Evolutionary conservation across 805 yeast genomes (phyloP).

Genomic region (Lipomyces sp.): DNA sequence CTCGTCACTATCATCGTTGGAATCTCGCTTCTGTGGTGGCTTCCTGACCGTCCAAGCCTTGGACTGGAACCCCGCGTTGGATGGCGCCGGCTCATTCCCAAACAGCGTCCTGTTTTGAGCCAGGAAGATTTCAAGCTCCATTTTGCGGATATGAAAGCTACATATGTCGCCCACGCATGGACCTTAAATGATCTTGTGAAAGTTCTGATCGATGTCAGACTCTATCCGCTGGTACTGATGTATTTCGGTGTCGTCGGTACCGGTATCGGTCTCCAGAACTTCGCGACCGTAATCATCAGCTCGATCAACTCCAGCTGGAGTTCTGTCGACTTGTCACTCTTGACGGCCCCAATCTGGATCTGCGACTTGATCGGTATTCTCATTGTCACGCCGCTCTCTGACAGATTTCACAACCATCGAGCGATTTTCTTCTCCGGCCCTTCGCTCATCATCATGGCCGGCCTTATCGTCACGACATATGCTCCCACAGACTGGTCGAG

Average conservation of each 20-base stretch:
- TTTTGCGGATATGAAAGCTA: slow-evolving; percentile 41
- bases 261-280: slow-evolving; percentile 85
- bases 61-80: slow-evolving; percentile 32
- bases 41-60: slow-evolving; percentile 72
- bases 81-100: slow-evolving; percentile 34
- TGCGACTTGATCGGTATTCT: slow-evolving; percentile 79
- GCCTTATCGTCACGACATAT: slow-evolving; percentile 75
- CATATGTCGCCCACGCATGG: slow-evolving; percentile 53
- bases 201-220: slow-evolving; percentile 64
- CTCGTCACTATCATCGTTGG: slow-evolving; percentile 68
- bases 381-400: slow-evolving; percentile 79
- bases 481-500: slow-evolving; percentile 75
- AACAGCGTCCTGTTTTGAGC: slow-evolving; percentile 53
- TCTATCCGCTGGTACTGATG: slow-evolving; percentile 85
- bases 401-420: slow-evolving; percentile 62
- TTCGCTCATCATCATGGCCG: slow-evolving; percentile 69
- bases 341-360: slow-evolving; percentile 90
- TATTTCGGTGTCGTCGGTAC: slow-evolving; percentile 92
- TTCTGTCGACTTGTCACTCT: slow-evolving; percentile 70
- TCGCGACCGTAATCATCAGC: slow-evolving; percentile 76
- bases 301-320: slow-evolving; percentile 65
- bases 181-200: slow-evolving; percentile 59
- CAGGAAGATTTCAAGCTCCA: slow-evolving; percentile 61
- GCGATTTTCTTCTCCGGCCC: slow-evolving; percentile 67
- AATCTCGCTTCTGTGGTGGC: slow-evolving; percentile 73